Percentiles rank a stretch among this genome's conserved stretches.
Conservation (phyloP, 495 filamentous ascomycete species). For the Chaetomium tenue region DNA sequence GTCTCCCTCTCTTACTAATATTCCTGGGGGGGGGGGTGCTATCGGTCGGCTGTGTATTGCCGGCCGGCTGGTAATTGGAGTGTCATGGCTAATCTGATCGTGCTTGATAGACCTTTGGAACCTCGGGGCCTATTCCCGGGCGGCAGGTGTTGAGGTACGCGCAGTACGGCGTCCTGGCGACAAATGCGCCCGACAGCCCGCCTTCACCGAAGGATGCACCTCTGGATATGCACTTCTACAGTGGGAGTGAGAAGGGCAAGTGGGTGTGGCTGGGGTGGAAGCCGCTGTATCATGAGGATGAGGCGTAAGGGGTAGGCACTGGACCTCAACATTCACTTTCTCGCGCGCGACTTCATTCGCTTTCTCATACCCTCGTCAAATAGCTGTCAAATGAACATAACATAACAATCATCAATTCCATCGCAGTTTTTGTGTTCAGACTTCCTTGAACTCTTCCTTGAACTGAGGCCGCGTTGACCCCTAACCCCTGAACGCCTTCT, state of each 20-base stretch:
- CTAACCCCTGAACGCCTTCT: constrained; percentile 33
- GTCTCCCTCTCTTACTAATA: neutral
- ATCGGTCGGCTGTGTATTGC: neutral
- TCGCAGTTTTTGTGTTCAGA: no score
- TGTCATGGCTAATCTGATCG: neutral
- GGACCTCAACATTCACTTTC: neutral
- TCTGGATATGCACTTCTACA: constrained; percentile 19
- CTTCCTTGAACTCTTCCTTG: neutral
- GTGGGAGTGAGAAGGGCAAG: constrained; percentile 17
- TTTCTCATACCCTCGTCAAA: neutral
- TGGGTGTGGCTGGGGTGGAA: constrained; percentile 22
- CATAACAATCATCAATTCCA: no score
- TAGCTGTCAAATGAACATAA: no score
- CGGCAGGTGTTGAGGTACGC: constrained; percentile 15
- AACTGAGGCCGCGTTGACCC: no score
- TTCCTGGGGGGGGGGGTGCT: neutral
- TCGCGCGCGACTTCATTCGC: no score
- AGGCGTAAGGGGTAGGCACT: neutral
- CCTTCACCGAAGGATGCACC: constrained; percentile 5
- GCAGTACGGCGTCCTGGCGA: constrained; percentile 21
- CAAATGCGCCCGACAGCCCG: constrained; percentile 7
- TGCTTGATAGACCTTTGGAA: neutral
- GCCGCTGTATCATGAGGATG: neutral
- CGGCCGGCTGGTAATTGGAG: neutral
- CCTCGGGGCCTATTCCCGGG: neutral